Percentiles rank a stretch among this genome's conserved stretches.
phyloP scores from a whole-genome alignment of 1,284 basidiomycete genomes.

The Cryptococcus sp. region DNA sequence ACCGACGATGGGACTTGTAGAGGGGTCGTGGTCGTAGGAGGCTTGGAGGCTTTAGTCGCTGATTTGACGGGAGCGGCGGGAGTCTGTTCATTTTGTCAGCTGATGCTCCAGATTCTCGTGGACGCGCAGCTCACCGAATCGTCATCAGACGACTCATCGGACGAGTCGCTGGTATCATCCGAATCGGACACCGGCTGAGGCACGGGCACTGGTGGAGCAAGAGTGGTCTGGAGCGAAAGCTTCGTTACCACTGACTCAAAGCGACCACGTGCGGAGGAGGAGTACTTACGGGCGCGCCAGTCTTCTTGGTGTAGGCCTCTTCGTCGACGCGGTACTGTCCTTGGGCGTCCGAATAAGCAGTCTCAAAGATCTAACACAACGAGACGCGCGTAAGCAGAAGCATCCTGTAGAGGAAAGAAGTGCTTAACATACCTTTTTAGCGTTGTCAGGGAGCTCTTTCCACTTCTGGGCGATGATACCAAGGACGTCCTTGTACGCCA shows the following conservation, averaged over 20 bases:
- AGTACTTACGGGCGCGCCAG: no score
- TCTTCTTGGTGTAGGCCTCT: conserved; percentile 29
- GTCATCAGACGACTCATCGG: conserved; percentile 17
- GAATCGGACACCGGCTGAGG: neutral
- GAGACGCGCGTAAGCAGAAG: neutral
- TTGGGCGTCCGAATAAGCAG: conserved; percentile 30
- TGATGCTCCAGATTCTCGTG: neutral
- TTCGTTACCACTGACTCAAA: neutral
- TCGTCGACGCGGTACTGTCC: conserved; percentile 28
- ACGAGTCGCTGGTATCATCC: conserved; percentile 8
- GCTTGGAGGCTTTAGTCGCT: neutral
- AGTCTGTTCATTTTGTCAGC: neutral
- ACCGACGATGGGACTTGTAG: conserved; percentile 11
- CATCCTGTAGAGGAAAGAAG: neutral
- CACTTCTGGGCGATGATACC: conserved; percentile 72
- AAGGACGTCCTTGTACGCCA: conserved; percentile 73
- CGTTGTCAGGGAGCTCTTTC: conserved; percentile 65
- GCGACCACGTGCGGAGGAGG: neutral
- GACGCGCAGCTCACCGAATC: conserved; percentile 12
- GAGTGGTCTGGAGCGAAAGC: neutral
- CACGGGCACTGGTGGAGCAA: neutral
- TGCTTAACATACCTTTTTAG: conserved; percentile 67
- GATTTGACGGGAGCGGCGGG: conserved; percentile 1
- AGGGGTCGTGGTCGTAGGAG: conserved; percentile 2
- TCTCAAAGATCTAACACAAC: conserved; percentile 28